Evolutionary conservation across 73 alveolate genomes (phyloP), one percentile per base, ranked within the genome.

Genomic region (Strombidium stylifer): DNA sequence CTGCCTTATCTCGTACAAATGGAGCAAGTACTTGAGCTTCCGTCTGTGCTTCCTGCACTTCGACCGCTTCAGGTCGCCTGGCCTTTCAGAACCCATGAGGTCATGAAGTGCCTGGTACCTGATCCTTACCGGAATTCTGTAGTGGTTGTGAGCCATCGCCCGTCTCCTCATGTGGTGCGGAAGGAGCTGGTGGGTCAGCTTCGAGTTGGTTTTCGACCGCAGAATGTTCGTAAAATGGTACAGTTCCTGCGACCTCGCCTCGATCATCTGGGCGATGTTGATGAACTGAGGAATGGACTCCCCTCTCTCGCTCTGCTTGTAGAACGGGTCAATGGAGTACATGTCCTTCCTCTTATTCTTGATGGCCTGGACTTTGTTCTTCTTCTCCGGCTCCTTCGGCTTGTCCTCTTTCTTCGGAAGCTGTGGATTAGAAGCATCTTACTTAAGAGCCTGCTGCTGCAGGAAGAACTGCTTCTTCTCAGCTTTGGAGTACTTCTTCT

Each of bases 141-240:
- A 93, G 45, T 93, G 85, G 67, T 95, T 95, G 90, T 95, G 99
- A 26, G 99, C 95, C 99, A 95, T 95, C 50, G 97, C 98, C 55
- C 99, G 73, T 82, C 99, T 87, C 82, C 97, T 84, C 93, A 95
- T 68, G 57, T 92, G 98, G 46, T 89, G 85, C 14, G 98, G 98
- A 16, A 95, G 77, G 67, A 93, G 69, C 79, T 95, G 90, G 46
- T 87, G 95, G 30, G 84, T 85, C 16, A 65, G 77, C 67, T 91
- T 77, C 12, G 92, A 60, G 0, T 90, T 23, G 49, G 76, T 75
- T 69, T 84, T 82, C 44, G 84, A 44, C 16, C 53, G 47, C 0
- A 91, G 71, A 46, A 85, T 71, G 31, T 66, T 80, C 25, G 82
- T 68, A 69, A 91, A 87, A 76, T 91, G 93, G 19, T 82, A 67